Evolutionary conservation across 768 basidiomycete species (phyloP).

Genomic region (Brasilioporus rufonigricans): DNA sequence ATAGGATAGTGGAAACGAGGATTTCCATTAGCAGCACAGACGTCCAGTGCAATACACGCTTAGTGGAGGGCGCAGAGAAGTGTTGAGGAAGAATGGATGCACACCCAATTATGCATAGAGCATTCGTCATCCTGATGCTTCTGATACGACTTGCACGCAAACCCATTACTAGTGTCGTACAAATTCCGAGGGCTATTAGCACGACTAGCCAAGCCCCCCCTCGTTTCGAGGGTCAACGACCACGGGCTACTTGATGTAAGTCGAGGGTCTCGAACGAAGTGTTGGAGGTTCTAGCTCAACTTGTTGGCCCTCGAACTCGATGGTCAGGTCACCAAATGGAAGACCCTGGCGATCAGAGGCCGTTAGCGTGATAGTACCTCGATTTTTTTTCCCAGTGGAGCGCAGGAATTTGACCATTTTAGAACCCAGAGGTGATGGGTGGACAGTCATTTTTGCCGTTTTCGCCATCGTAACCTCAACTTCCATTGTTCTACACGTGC

Average conservation of each 20-base stretch:
- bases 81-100: conserved; percentile 27
- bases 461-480: conserved; percentile 23
- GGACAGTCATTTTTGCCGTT: conserved; percentile 21
- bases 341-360: conserved; percentile 28
- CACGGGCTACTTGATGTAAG: conserved; percentile 17
- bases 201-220: conserved; percentile 9
- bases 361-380: conserved; percentile 20
- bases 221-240: conserved; percentile 18
- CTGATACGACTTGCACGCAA: conserved; percentile 18
- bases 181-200: conserved; percentile 11
- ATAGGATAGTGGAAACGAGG: conserved; percentile 5
- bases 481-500: conserved; percentile 35
- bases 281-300: conserved; percentile 3
- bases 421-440: conserved; percentile 13
- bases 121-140: conserved; percentile 19
- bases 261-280: conserved; percentile 15
- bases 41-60: conserved; percentile 8
- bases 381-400: conserved; percentile 21
- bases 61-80: conserved; percentile 28
- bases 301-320: conserved; percentile 20
- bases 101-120: conserved; percentile 14
- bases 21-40: conserved; percentile 7
- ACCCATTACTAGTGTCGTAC: conserved; percentile 1
- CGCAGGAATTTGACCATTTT: conserved; percentile 24
- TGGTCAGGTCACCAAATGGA: conserved; percentile 29